Percentiles rank a stretch among this genome's conserved stretches.
Conservation (phyloP, 768 basidiomycete species). For the Chalciporus pseudorubinellus region DNA sequence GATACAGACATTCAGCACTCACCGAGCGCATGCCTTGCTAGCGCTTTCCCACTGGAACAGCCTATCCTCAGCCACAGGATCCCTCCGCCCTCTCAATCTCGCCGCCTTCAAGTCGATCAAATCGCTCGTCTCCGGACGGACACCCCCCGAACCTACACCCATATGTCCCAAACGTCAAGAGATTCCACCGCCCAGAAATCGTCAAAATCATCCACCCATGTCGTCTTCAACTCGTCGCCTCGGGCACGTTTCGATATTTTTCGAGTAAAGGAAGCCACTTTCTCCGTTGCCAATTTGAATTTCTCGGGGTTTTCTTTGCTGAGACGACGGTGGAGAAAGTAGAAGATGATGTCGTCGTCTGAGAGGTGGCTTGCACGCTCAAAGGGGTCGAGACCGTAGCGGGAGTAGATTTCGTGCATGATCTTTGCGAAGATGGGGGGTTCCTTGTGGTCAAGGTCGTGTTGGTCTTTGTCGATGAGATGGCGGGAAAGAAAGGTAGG, state of each 20-base stretch:
- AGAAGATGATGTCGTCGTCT: conserved; percentile 22
- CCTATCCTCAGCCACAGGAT: conserved; percentile 24
- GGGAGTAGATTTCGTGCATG: conserved; percentile 25
- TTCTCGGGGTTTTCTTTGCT: conserved; percentile 11
- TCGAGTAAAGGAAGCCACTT: conserved; percentile 20
- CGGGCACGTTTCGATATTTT: conserved; percentile 19
- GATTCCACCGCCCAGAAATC: conserved; percentile 27
- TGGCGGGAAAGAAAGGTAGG: not conserved
- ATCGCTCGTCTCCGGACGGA: conserved; percentile 21
- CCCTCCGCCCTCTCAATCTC: conserved; percentile 22
- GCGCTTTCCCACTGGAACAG: conserved; percentile 24
- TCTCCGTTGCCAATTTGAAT: conserved; percentile 12
- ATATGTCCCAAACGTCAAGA: conserved; percentile 12
- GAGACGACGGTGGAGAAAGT: conserved; percentile 27
- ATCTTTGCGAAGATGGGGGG: conserved; percentile 19
- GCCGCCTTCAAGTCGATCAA: conserved; percentile 15
- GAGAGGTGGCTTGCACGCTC: conserved; percentile 15
- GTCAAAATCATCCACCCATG: conserved; percentile 22
- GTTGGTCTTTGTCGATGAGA: not conserved
- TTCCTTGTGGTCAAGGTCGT: conserved; percentile 6
- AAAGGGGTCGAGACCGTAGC: conserved; percentile 27
- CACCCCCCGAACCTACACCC: conserved; percentile 22
- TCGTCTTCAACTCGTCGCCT: conserved; percentile 10
- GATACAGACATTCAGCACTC: not conserved
- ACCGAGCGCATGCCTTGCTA: conserved; percentile 23